These are phyloP conservation scores for Teunomyces barrocoloradensis DNA, from an alignment of 805 yeast genomes.

Conservation along the genomic window DNA sequence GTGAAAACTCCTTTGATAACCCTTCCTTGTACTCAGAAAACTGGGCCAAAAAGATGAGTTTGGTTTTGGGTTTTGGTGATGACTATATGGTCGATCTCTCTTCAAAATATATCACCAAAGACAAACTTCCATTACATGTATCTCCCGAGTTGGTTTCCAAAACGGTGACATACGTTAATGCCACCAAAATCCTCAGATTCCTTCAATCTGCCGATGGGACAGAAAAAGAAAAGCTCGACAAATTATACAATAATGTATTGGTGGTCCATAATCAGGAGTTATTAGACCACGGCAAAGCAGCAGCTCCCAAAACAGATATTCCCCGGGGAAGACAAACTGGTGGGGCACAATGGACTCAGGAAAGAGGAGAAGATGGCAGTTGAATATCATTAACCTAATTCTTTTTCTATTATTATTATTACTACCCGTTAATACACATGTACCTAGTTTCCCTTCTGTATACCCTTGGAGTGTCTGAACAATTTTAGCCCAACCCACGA, in stretches of 20 bases:
- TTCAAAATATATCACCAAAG: slow-evolving; percentile 55
- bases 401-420: background rate
- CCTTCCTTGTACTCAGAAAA: slow-evolving; percentile 76
- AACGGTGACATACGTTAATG: slow-evolving; percentile 37
- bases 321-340: slow-evolving; percentile 72
- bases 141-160: slow-evolving; percentile 37
- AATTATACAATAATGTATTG: slow-evolving; percentile 35
- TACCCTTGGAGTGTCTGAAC: slow-evolving; percentile 75
- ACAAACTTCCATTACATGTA: slow-evolving; percentile 38
- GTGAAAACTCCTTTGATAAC: slow-evolving; percentile 82
- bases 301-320: slow-evolving; percentile 16
- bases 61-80: slow-evolving; percentile 66
- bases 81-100: slow-evolving; percentile 70
- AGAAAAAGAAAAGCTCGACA: slow-evolving; percentile 14
- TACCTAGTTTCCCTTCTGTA: slow-evolving; percentile 18
- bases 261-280: slow-evolving; percentile 37
- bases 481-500: slow-evolving; percentile 82
- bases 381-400: background rate
- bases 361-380: slow-evolving; percentile 74
- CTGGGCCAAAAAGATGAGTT: slow-evolving; percentile 95
- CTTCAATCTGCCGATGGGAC: slow-evolving; percentile 9
- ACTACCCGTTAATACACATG: background rate
- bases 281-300: slow-evolving; percentile 11
- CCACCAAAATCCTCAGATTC: slow-evolving; percentile 16
- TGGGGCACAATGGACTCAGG: slow-evolving; percentile 66